Base-by-base conservation (phyloP, 805 yeast species). In the Starmerella roubikii region DNA sequence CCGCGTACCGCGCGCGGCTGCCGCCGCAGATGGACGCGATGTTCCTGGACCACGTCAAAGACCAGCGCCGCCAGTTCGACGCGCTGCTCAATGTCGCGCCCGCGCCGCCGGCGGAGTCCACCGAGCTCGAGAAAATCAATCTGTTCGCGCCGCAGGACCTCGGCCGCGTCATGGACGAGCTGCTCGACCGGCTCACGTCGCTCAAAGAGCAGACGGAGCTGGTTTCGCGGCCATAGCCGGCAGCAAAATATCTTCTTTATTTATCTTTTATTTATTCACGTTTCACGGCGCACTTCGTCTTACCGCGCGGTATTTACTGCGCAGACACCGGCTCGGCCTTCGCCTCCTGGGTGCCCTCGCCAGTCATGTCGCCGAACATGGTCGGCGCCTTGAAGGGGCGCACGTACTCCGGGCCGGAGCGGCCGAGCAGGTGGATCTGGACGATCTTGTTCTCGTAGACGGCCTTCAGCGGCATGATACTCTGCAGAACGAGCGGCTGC, bases 341-440 rank as follows among this genome's bases (percentile, higher is more conserved):
- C 24, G 94, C 67, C 54, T 81, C 81, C 69, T 84, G 84, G 65
- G 85, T 95, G 47, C 91, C 81, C 67, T 54, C 53, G 41, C 60
- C 64, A 30, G 66, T 62, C 27, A 60, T 54, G 34, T 65, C 71
- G 44, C 86, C 83, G 51, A 84, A 74, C 65, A 88, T 60, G 34
- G 88, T 75, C 37, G 85, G 74, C 42, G 86, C 75, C 69, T 82
- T 82, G 77, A 91, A 91, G 34, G 98, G 98, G 69, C 98, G 82
- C 74, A 84, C 83, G 64, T 85, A 74, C 54, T 81, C 94, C 7
- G 45, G 41, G 51, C 95, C 96, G 35, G 71, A 53, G 54, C 72
- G 66, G 51, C 85, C 85, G 54, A 81, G 81, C 42, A 91, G 56
- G 61, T 91, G 94, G 61, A 91, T 83, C 69, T 83, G 76, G 53